Evolutionary conservation across 2,329 filamentous ascomycete species (phyloP).

Genomic region (Mycosphaerelloides madeirae): DNA sequence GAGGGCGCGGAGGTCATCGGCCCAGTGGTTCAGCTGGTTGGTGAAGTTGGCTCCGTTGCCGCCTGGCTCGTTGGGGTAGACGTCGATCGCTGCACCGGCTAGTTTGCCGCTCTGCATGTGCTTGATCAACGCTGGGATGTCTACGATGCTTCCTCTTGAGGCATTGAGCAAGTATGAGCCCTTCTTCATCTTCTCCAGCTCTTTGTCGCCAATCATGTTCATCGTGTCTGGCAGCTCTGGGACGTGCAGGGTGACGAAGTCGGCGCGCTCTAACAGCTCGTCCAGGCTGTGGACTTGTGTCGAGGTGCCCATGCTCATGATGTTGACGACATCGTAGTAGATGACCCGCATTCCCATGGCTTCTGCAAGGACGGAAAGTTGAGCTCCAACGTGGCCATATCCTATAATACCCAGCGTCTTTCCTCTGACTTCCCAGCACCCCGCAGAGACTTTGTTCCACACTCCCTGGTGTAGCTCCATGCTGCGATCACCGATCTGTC

Average conservation of each 20-base stretch:
- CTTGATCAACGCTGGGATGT: constrained; percentile 86
- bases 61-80: constrained; percentile 89
- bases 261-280: constrained; percentile 69
- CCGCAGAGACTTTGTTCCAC: constrained; percentile 96
- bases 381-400: constrained; percentile 95
- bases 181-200: constrained; percentile 85
- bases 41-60: constrained; percentile 96
- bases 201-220: constrained; percentile 76
- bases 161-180: constrained; percentile 96
- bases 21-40: constrained; percentile 75
- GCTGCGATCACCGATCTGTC: constrained; percentile 88
- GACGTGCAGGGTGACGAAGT: constrained; percentile 93
- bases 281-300: constrained; percentile 76
- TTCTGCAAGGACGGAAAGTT: constrained; percentile 91
- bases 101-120: constrained; percentile 81
- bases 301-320: constrained; percentile 90
- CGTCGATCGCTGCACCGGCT: constrained; percentile 91
- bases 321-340: constrained; percentile 90
- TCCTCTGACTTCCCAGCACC: constrained; percentile 96
- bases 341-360: constrained; percentile 98
- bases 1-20: constrained; percentile 73
- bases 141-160: constrained; percentile 85
- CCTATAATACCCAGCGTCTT: constrained; percentile 96
- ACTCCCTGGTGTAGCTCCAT: constrained; percentile 89
- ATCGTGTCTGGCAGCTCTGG: constrained; percentile 89